A percentile compares a stretch with the other conserved stretches of the same genome.
Conservation (phyloP, 768 basidiomycete genomes). For the Mycena crocata region DNA sequence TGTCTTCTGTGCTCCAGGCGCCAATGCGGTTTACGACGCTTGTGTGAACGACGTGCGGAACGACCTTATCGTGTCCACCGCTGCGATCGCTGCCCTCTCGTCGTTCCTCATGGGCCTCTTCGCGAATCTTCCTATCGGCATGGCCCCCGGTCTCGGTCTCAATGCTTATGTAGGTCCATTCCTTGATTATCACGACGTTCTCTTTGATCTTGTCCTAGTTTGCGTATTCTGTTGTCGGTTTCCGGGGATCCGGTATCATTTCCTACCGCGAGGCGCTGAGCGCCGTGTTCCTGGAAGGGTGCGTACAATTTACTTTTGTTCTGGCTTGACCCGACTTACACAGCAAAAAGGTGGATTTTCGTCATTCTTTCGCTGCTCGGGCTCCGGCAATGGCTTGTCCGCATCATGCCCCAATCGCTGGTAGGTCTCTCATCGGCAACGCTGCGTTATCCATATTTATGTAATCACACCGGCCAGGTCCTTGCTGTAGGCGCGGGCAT, state of each 20-base stretch:
- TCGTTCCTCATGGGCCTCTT: constrained; percentile 86
- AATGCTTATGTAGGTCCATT: constrained; percentile 76
- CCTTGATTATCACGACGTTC: background rate
- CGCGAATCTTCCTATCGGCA: constrained; percentile 89
- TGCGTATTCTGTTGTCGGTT: constrained; percentile 88
- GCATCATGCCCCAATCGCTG: constrained; percentile 91
- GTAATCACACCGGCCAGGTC: too few relatives aligned
- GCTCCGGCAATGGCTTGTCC: constrained; percentile 89
- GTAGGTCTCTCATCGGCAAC: too few relatives aligned
- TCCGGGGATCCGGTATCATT: constrained; percentile 80
- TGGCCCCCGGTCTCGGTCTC: constrained; percentile 87
- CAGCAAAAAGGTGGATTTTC: constrained; percentile 79
- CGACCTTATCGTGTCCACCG: constrained; percentile 87
- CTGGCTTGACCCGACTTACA: background rate
- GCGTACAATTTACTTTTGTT: constrained; percentile 34
- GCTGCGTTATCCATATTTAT: too few relatives aligned
- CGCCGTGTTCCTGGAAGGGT: constrained; percentile 92
- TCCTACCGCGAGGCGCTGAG: constrained; percentile 83
- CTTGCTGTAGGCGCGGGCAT: constrained; percentile 89
- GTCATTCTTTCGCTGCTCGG: constrained; percentile 83
- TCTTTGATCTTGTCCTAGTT: constrained; percentile 58
- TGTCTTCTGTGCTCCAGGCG: constrained; percentile 58
- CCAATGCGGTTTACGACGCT: constrained; percentile 62
- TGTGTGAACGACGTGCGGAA: constrained; percentile 75
- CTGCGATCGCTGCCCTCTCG: constrained; percentile 78